Conservation (phyloP, 2,329 filamentous ascomycete genomes). For the Mycocentrospora acerina region DNA sequence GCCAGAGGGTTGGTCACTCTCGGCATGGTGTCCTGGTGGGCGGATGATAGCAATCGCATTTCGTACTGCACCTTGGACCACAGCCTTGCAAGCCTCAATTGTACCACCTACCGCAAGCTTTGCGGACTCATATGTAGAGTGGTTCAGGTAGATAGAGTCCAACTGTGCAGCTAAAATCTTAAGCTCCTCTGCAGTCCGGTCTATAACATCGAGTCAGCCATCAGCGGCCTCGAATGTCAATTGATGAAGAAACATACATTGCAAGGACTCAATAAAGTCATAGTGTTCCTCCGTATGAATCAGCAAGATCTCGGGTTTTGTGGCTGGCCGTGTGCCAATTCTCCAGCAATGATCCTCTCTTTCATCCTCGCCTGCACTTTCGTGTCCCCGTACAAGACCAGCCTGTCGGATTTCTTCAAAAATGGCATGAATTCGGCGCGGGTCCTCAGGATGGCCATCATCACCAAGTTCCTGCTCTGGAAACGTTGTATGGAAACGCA, state of each 20-base stretch:
- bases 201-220: conserved; percentile 18
- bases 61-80: conserved; percentile 79
- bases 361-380: conserved; percentile 52
- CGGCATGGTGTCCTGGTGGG: conserved; percentile 93
- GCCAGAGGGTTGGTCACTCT: conserved; percentile 80
- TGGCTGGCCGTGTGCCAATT: conserved; percentile 77
- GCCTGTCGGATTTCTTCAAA: conserved; percentile 84
- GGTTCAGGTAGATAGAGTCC: conserved; percentile 62
- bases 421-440: conserved; percentile 86
- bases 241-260: conserved; percentile 36
- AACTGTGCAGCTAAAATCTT: conserved; percentile 61
- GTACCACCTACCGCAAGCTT: conserved; percentile 86
- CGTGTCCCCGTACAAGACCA: conserved; percentile 69
- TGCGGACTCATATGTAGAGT: conserved; percentile 77
- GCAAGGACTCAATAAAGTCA: conserved; percentile 68
- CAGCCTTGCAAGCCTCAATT: conserved; percentile 93
- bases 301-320: conserved; percentile 73
- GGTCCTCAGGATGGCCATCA: conserved; percentile 89
- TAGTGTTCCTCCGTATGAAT: conserved; percentile 79
- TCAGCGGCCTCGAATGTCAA: conserved; percentile 2
- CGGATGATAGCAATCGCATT: conserved; percentile 96
- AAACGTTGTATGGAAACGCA: conserved; percentile 89
- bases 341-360: conserved; percentile 59
- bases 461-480: conserved; percentile 46
- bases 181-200: conserved; percentile 61